Conservation (phyloP, 768 basidiomycete species). For the Amylocystis lapponica region DNA sequence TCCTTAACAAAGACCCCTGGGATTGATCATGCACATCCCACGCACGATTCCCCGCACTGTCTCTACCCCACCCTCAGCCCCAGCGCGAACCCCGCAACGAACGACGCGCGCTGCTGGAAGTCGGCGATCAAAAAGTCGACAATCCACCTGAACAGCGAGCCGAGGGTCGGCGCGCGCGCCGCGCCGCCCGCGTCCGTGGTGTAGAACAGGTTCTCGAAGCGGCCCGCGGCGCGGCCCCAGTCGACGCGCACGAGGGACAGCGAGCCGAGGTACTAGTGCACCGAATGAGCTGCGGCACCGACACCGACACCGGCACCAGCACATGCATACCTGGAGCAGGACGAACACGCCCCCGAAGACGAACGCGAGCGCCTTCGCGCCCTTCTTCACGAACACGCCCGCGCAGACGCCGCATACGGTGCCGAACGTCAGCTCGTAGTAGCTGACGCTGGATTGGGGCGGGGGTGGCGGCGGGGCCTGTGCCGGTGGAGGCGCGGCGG, state of each 20-base stretch:
- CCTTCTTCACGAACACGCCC: slow-evolving; percentile 93
- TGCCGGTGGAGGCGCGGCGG: slow-evolving; percentile 2
- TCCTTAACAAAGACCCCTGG: too few relatives aligned
- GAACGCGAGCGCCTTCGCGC: slow-evolving; percentile 79
- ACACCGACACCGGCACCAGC: neutral
- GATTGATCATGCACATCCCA: too few relatives aligned
- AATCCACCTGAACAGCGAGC: slow-evolving; percentile 58
- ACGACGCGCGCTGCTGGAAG: slow-evolving; percentile 87
- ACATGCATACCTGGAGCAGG: slow-evolving; percentile 67
- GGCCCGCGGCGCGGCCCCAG: slow-evolving; percentile 59
- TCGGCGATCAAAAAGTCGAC: slow-evolving; percentile 86
- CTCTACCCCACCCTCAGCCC: slow-evolving; percentile 73
- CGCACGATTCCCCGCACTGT: too few relatives aligned
- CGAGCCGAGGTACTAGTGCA: slow-evolving; percentile 70
- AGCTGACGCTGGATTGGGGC: slow-evolving; percentile 68
- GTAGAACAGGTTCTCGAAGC: slow-evolving; percentile 73
- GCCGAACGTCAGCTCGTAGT: slow-evolving; percentile 83
- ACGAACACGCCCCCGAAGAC: slow-evolving; percentile 88
- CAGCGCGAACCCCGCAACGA: slow-evolving; percentile 75
- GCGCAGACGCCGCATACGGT: slow-evolving; percentile 85
- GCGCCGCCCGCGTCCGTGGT: slow-evolving; percentile 50
- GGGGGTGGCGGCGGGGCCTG: slow-evolving; percentile 32
- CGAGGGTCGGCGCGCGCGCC: slow-evolving; percentile 56
- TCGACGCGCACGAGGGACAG: slow-evolving; percentile 69
- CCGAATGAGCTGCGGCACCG: neutral